Evolutionary conservation across 2,329 filamentous ascomycete genomes (phyloP), one percentile per base, ranked within the genome.

Genomic region (Fusarium sp.): DNA sequence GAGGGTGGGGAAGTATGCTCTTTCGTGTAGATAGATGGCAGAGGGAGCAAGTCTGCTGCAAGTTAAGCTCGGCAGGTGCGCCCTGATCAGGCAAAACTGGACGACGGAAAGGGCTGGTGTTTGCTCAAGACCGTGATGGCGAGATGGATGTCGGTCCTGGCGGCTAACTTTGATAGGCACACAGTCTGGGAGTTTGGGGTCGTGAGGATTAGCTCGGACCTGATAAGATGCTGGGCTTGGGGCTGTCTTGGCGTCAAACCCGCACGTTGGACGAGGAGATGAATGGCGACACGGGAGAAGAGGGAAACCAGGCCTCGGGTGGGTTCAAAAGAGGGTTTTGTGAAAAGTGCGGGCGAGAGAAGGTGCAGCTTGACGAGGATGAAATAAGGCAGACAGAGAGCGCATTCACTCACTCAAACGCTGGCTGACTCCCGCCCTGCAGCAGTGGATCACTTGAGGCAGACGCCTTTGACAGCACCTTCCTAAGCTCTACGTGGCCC

Each of bases 361-460:
- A 41, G 31, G 43, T 30, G 23, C 41, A 40, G 18, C 41, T 36
- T 27, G 16, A 37, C 36, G 34, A 51, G 30, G 34, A 15, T 57
- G 44, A 39, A 50, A 30, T 27, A 50, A 57, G 54, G 44, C 36
- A 58, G 54, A 50, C 41, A 39, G 36, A 46, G 18, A 57, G 40
- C 41, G 31, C 31, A 36, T n/a, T n/a, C 40, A 54, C 41, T 54
- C 51, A 54, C 51, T 30, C 28, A 31, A 54, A 30, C 37, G 41
- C 27, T 15, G 36, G 37, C 51, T 54, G 51, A 54, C n/a, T n/a
- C 51, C 27, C 16, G 40, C 37, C 51, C 18, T 40, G 48, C 23
- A 34, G 50, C 60, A 52, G 62, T 70, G 62, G 66, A 67, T 63
- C 57, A 39, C 44, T 50, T 62, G 62, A 70, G 57, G 51, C 36